Conservation (phyloP, 352 stramenopile species). For the Saprolegnia diclina region DNA sequence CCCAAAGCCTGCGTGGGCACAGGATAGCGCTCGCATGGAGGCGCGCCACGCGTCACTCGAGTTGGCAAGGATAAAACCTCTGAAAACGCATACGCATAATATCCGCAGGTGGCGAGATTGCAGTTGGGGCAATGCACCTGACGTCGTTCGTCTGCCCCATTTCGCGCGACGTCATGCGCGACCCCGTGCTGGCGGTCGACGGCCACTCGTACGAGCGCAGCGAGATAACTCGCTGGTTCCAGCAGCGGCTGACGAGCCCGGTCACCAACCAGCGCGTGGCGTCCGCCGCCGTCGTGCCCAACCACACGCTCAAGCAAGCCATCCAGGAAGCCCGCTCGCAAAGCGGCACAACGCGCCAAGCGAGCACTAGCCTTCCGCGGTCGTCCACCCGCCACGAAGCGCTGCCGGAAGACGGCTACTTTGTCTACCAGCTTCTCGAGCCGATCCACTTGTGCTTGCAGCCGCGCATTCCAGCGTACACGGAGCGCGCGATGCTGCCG, state of each 20-base stretch:
- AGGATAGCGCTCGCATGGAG: too few relatives aligned
- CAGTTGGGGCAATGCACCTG: background rate
- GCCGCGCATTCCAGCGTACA: background rate
- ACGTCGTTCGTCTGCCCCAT: slow-evolving; percentile 84
- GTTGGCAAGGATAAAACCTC: too few relatives aligned
- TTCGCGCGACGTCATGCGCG: slow-evolving; percentile 90
- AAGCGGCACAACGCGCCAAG: too few relatives aligned
- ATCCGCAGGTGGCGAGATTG: too few relatives aligned
- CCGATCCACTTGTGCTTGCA: slow-evolving; percentile 16
- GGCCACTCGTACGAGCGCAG: slow-evolving; percentile 95
- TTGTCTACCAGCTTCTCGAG: slow-evolving; percentile 8
- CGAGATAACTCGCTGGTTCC: slow-evolving; percentile 92
- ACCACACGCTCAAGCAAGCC: slow-evolving; percentile 20
- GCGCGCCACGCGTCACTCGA: too few relatives aligned
- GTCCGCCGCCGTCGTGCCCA: slow-evolving; percentile 7
- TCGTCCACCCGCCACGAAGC: background rate
- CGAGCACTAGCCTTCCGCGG: too few relatives aligned
- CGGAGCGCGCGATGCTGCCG: background rate
- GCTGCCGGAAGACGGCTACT: slow-evolving; percentile 12
- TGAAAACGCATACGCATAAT: too few relatives aligned
- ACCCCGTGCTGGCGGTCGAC: slow-evolving; percentile 94
- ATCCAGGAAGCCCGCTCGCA: background rate
- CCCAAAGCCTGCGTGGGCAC: too few relatives aligned
- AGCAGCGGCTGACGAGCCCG: slow-evolving; percentile 34
- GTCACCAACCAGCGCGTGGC: slow-evolving; percentile 28